These are phyloP conservation scores for Diaporthe citri DNA, from an alignment of 2,329 filamentous ascomycete species.

Conservation along the genomic window DNA sequence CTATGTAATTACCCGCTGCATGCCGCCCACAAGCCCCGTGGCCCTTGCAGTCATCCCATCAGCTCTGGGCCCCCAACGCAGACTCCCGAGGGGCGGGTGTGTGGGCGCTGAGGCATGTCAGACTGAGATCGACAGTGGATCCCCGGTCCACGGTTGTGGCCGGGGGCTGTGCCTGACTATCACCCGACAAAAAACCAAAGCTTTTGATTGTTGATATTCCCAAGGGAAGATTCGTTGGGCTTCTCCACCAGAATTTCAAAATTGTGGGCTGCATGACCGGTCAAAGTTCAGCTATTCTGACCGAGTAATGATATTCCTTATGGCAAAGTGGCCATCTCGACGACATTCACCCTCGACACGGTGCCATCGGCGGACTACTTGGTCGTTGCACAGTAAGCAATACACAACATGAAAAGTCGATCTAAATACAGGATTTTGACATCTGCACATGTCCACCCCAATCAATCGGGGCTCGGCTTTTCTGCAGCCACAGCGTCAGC, in stretches of 20 bases:
- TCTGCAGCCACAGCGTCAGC: conserved; percentile 3
- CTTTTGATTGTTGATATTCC: neutral
- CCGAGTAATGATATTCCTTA: neutral
- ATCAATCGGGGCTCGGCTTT: conserved; percentile 22
- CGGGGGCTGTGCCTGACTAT: conserved; percentile 20
- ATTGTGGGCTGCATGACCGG: conserved; percentile 11
- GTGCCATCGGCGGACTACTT: neutral
- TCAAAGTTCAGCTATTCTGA: neutral
- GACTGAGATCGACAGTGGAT: conserved; percentile 4
- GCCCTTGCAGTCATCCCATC: conserved; percentile 3
- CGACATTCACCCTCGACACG: neutral
- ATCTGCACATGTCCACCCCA: neutral
- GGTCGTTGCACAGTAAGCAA: neutral
- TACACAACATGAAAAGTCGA: neutral
- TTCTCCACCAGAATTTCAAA: neutral
- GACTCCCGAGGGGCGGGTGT: neutral
- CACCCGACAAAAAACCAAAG: neutral
- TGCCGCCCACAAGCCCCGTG: conserved; percentile 10
- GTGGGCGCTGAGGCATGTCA: too few relatives aligned
- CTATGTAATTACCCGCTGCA: conserved; percentile 16
- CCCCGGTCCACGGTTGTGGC: neutral
- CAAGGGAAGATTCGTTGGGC: neutral
- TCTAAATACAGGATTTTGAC: conserved; percentile 4
- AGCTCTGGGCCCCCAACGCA: neutral
- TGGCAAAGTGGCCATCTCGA: neutral